These are phyloP conservation scores for Pseudogymnoascus sp. DNA, from an alignment of 2,329 filamentous ascomycete species.

Conservation along the genomic window DNA sequence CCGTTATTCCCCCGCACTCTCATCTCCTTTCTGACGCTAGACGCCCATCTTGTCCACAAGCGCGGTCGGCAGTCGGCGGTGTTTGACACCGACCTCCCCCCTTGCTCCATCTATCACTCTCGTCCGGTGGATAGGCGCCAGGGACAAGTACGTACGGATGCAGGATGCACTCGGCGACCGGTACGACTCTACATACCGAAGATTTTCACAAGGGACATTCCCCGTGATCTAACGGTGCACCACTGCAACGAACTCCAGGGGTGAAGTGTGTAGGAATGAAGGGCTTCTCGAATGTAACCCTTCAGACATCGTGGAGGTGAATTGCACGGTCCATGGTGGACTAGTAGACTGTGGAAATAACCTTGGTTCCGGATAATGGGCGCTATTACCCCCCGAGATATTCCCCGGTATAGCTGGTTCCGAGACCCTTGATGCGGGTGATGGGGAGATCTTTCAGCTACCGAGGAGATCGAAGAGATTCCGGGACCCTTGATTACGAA, in stretches of 20 bases:
- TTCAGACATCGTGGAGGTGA: background rate
- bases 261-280: too few relatives aligned
- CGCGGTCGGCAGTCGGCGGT: background rate
- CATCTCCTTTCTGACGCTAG: background rate
- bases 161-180: too few relatives aligned
- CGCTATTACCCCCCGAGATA: too few relatives aligned
- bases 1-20: background rate
- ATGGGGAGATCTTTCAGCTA: too few relatives aligned
- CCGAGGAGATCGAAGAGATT: background rate
- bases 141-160: too few relatives aligned
- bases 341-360: background rate
- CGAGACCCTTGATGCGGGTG: background rate
- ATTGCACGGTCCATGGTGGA: background rate
- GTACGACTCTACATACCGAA: too few relatives aligned
- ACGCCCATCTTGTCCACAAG: background rate
- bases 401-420: background rate
- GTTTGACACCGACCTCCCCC: background rate
- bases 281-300: background rate
- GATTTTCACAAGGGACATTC: too few relatives aligned
- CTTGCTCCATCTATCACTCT: too few relatives aligned
- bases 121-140: too few relatives aligned
- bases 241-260: too few relatives aligned
- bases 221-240: too few relatives aligned
- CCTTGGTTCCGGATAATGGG: background rate
- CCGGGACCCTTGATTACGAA: background rate